phyloP scores from a whole-genome alignment of 352 stramenopile genomes.

The Globisporangium perplexum region DNA sequence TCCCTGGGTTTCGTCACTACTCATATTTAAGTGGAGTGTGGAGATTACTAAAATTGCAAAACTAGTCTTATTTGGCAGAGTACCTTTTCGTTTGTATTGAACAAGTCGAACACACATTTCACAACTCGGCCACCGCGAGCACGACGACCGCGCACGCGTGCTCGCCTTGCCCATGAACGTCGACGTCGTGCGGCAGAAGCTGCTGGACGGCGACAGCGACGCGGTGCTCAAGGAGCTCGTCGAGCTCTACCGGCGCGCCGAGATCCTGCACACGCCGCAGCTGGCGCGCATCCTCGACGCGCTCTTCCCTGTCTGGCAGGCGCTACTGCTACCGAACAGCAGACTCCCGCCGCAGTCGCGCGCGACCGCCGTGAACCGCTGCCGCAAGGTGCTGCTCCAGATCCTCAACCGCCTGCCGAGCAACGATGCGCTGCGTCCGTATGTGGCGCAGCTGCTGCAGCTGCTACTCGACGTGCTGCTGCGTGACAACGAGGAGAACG shows the following conservation, averaged over 20 bases:
- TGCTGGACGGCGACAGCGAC: conserved; percentile 71
- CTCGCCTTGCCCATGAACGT: conserved; percentile 90
- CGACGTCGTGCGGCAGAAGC: conserved; percentile 80
- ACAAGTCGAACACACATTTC: too few species aligned
- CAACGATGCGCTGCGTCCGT: conserved; percentile 93
- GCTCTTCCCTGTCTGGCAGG: conserved; percentile 88
- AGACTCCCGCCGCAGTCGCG: conserved; percentile 70
- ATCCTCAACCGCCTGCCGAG: conserved; percentile 93
- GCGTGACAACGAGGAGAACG: conserved; percentile 97
- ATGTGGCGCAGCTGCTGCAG: conserved; percentile 90
- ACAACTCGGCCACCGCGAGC: too few species aligned
- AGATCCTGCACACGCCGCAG: conserved; percentile 88
- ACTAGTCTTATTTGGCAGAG: too few species aligned
- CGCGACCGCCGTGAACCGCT: conserved; percentile 78
- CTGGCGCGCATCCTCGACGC: conserved; percentile 88
- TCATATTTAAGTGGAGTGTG: too few species aligned
- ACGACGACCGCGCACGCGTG: too few species aligned
- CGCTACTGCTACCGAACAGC: conserved; percentile 82
- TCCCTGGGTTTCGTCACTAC: too few species aligned
- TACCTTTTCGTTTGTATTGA: too few species aligned
- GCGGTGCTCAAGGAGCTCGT: conserved; percentile 79
- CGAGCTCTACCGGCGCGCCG: conserved; percentile 81
- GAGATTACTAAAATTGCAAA: too few species aligned
- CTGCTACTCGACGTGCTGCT: conserved; percentile 92
- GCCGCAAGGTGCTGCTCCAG: conserved; percentile 92